A percentile compares a stretch with the other conserved stretches of the same genome.
Conservation (phyloP, 345 rosid genomes). For the Dimocarpus longan region DNA sequence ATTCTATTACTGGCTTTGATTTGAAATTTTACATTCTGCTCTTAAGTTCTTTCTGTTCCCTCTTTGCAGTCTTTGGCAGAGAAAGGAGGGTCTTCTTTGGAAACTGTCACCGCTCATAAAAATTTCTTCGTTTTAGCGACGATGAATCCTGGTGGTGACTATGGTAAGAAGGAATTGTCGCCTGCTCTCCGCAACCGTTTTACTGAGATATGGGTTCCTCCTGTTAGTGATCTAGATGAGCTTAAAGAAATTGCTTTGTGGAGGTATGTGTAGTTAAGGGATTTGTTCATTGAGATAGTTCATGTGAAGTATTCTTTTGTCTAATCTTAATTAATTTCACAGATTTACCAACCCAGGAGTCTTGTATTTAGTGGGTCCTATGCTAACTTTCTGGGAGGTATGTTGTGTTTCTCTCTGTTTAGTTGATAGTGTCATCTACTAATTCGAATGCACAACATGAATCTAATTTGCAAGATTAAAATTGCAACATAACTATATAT, state of each 20-base stretch:
- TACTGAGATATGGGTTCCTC: slow-evolving; percentile 98
- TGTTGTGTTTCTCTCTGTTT: slow-evolving; percentile 11
- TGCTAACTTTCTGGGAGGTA: slow-evolving; percentile 83
- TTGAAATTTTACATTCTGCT: neutral
- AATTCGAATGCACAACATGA: neutral
- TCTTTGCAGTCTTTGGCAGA: slow-evolving; percentile 80
- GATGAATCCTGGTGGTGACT: slow-evolving; percentile 99
- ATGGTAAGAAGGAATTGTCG: slow-evolving; percentile 95
- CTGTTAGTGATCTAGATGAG: slow-evolving; percentile 63
- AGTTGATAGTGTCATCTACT: neutral
- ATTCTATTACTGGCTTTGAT: neutral
- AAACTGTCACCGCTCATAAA: slow-evolving; percentile 69
- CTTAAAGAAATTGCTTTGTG: slow-evolving; percentile 69
- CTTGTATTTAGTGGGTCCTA: slow-evolving; percentile 52
- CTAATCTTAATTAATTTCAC: slow-evolving; percentile 24
- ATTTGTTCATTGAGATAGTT: neutral
- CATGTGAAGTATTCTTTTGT: neutral
- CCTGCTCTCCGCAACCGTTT: slow-evolving; percentile 97
- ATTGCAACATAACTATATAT: neutral
- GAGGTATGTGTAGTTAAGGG: slow-evolving; percentile 47
- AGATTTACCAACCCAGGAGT: slow-evolving; percentile 51
- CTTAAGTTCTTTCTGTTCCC: slow-evolving; percentile 2
- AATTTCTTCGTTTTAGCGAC: slow-evolving; percentile 86
- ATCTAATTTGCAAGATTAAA: neutral
- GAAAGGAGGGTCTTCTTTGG: slow-evolving; percentile 86